Conservation (phyloP, 306 rosid genomes). For the Glycine tomentella region DNA sequence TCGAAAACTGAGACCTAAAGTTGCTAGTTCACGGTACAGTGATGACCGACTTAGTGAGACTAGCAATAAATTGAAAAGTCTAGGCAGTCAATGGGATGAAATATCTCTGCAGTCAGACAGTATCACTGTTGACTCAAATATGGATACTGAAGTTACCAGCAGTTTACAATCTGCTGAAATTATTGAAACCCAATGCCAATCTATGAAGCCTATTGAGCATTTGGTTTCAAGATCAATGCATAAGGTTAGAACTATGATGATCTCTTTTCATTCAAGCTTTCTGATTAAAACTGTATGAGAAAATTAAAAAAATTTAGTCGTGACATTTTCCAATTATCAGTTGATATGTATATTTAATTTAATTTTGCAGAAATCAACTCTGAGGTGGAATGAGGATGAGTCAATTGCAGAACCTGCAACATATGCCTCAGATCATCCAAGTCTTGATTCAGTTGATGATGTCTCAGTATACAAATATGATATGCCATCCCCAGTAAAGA, state of each 20-base stretch:
- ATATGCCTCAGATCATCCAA: slow-evolving; percentile 63
- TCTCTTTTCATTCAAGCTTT: slow-evolving; percentile 33
- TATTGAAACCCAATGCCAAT: slow-evolving; percentile 50
- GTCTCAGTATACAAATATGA: slow-evolving; percentile 65
- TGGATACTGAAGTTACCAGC: slow-evolving; percentile 60
- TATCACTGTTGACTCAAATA: slow-evolving; percentile 47
- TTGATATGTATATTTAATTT: slow-evolving; percentile 24
- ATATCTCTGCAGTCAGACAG: slow-evolving; percentile 56
- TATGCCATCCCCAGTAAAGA: slow-evolving; percentile 65
- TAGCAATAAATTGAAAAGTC: slow-evolving; percentile 62
- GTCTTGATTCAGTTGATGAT: slow-evolving; percentile 79
- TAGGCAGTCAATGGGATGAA: slow-evolving; percentile 69
- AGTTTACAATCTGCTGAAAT: slow-evolving; percentile 49
- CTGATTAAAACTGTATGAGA: not conserved
- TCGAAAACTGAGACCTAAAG: slow-evolving; percentile 57
- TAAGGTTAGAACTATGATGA: slow-evolving; percentile 52
- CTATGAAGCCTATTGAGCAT: slow-evolving; percentile 51
- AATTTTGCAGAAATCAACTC: slow-evolving; percentile 56
- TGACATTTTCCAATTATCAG: not conserved
- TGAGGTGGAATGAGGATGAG: slow-evolving; percentile 58
- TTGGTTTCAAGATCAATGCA: slow-evolving; percentile 54
- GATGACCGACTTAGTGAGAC: slow-evolving; percentile 72
- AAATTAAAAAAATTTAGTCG: no score
- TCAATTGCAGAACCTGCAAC: slow-evolving; percentile 57
- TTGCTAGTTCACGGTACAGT: slow-evolving; percentile 47